Evolutionary conservation across 148 eudicot genomes (phyloP), one percentile per base, ranked within the genome.

Genomic region (Vaccinium corymbosum): DNA sequence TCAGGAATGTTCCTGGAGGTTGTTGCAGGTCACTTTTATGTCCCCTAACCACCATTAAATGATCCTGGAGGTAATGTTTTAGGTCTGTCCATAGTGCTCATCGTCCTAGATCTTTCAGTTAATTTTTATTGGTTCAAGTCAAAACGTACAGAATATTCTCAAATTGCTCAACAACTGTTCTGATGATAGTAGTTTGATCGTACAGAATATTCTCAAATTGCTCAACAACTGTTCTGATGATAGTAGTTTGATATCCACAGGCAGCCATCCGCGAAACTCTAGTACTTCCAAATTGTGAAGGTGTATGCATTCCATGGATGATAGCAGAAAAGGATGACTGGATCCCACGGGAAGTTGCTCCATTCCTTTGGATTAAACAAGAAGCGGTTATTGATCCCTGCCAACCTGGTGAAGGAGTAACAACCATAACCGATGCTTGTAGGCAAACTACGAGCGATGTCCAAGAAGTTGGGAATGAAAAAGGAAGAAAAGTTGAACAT

Each of bases 281-380:
- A 83, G 99, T 97, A 32, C 91, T 92, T 78, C 99, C 99, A 70
- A 93, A 94, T 85, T 90, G 88, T 81, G 98, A 94, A 87, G 92
- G 90, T 79, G 84, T 90, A 70, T 85, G 83, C 78, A 82, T 94
- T 50, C 89, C 99, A 16, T 94, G 94, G 91, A 97, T 97, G 99
- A 81, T 90, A 86, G 98, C 97, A 5, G 99, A 97, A 81, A 91
- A 97, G 87, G 98, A 97, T 75, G 99, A 97, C 83, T 97, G 99
- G 99, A 78, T 92, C 32, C 98, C 97, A 10, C 85, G 89, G 78
- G 84, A 81, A 77, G 87, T 83, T 27, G 99, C 97, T 83, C 99
- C 99, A 76, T 93, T 92, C 64, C 82, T 94, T 78, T 93, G 94
- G 94, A 83, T 90, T 38, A 79, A 85, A 62, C 93, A 88, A 7